Evolutionary conservation across 768 basidiomycete genomes (phyloP), one percentile per base, ranked within the genome.

Genomic region (Rhodotorula babjevae): DNA sequence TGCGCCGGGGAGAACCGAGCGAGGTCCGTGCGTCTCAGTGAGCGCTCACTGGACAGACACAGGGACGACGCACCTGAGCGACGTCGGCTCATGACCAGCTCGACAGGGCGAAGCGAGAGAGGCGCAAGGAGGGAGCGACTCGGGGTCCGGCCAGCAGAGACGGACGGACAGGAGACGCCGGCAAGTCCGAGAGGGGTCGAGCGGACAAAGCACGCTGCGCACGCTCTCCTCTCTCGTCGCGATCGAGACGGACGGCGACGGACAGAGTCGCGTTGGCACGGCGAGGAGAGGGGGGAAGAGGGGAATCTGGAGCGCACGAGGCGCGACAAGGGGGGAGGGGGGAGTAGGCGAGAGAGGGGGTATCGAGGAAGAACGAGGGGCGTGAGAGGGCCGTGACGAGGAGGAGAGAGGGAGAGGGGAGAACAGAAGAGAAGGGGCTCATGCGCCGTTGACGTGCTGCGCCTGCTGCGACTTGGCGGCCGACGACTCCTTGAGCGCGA

Each of bases 401-500:
- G 29, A 55, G 9, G 18, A 29, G 53, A 29, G 16, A 55, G 53
- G n/a, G 40, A 19, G n/a, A n/a, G n/a, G n/a, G n/a, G n/a, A n/a
- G n/a, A n/a, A n/a, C n/a, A n/a, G n/a, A n/a, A n/a, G n/a, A 29
- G 42, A 27, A 29, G n/a, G 12, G 9, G 49, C 27, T 49, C 40
- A 52, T 60, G 46, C 50, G 50, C 53, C 55, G 33, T 33, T 42
- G 47, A 52, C 44, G 40, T 52, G 53, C 29, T 64, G 59, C 47
- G 61, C 47, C 44, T 67, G 66, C 44, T 67, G 63, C 47, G 65
- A 59, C 56, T 73, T 73, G 64, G 81, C 81, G 19, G 80, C 81
- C 25, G 92, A 92, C 52, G 91, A 90, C 83, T 98, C 95, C 85
- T 98, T 98, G 79, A 98, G 87, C 23, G 95, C 95, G 60, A 97